Conservation (phyloP, 352 stramenopile species). For the Phytopythium litorale region DNA sequence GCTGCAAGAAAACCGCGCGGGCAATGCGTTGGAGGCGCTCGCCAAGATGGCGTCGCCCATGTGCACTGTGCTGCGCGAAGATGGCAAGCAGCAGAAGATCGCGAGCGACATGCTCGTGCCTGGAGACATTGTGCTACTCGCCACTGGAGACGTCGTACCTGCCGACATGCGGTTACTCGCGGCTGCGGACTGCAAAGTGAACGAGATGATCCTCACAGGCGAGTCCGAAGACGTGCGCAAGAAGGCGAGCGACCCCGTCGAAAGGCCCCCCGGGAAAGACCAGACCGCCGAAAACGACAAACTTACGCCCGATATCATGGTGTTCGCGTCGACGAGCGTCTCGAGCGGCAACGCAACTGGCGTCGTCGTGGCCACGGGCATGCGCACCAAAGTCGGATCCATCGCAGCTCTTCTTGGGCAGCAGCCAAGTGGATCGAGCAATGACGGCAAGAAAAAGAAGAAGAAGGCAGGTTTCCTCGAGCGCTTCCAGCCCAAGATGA, state of each 20-base stretch:
- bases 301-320: slow-evolving; percentile 67
- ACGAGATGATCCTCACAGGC: slow-evolving; percentile 91
- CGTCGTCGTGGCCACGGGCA: slow-evolving; percentile 37
- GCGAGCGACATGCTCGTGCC: slow-evolving; percentile 35
- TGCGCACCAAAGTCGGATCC: slow-evolving; percentile 38
- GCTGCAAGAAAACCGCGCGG: slow-evolving; percentile 28
- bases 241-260: slow-evolving; percentile 16
- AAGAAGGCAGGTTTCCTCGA: slow-evolving; percentile 14
- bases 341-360: slow-evolving; percentile 41
- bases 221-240: slow-evolving; percentile 71
- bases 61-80: slow-evolving; percentile 29
- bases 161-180: slow-evolving; percentile 79
- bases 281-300: slow-evolving; percentile 18
- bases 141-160: slow-evolving; percentile 86
- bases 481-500: slow-evolving; percentile 43
- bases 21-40: slow-evolving; percentile 30
- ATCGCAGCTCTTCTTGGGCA: slow-evolving; percentile 34
- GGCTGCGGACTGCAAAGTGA: slow-evolving; percentile 67
- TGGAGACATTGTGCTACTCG: slow-evolving; percentile 70
- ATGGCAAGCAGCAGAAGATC: slow-evolving; percentile 11
- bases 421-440: slow-evolving; percentile 3
- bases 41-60: slow-evolving; percentile 29
- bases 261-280: not conserved
- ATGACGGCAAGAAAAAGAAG: slow-evolving; percentile 17
- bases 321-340: slow-evolving; percentile 84